phyloP scores from a whole-genome alignment of 2,329 filamentous ascomycete species.

The Botryotinia calthae region DNA sequence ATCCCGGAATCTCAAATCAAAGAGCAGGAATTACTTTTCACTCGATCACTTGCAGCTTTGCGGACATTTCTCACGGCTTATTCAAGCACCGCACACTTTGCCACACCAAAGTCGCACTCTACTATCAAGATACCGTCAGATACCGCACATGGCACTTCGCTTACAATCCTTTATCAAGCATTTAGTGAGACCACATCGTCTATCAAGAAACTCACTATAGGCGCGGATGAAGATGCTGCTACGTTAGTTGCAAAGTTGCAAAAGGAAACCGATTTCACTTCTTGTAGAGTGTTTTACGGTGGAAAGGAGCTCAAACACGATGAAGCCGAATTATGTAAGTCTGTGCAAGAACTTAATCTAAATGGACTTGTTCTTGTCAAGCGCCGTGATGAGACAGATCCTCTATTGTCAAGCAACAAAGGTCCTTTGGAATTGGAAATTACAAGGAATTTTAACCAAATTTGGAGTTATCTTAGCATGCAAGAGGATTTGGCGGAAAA shows the following conservation, averaged over 20 bases:
- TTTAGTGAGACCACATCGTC: constrained; percentile 62
- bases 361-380: constrained; percentile 67
- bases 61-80: constrained; percentile 65
- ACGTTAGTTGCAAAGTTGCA: constrained; percentile 67
- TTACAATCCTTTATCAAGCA: constrained; percentile 71
- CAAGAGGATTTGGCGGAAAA: constrained; percentile 67
- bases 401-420: constrained; percentile 50
- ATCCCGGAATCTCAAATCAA: constrained; percentile 48
- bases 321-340: constrained; percentile 57
- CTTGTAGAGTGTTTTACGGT: constrained; percentile 69
- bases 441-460: constrained; percentile 74
- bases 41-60: constrained; percentile 66
- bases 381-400: constrained; percentile 49
- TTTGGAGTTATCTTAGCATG: constrained; percentile 78
- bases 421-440: constrained; percentile 74
- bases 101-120: constrained; percentile 55
- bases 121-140: constrained; percentile 52
- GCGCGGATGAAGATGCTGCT: constrained; percentile 66
- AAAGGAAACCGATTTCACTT: constrained; percentile 70
- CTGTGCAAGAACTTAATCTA: constrained; percentile 66
- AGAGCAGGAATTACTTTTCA: constrained; percentile 62
- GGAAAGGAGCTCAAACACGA: constrained; percentile 64
- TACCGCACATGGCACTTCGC: constrained; percentile 58
- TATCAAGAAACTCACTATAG: constrained; percentile 62
- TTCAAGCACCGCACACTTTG: constrained; percentile 59